Percentiles rank a stretch among this genome's conserved stretches.
phyloP scores from a whole-genome alignment of 805 yeast species.

The Wickerhamomyces rabaulensis region DNA sequence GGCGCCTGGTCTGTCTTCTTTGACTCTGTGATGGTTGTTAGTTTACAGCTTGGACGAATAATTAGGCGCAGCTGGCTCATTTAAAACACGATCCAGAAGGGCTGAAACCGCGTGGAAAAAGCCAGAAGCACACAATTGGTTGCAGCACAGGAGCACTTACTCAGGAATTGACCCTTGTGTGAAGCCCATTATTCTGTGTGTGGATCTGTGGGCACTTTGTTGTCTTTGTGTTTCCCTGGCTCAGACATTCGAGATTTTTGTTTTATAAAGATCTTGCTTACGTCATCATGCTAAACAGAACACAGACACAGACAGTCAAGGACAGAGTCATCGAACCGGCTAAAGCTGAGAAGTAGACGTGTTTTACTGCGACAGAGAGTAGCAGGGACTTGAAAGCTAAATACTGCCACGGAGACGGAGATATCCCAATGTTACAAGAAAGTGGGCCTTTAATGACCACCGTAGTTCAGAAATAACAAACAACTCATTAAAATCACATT shows the following conservation, averaged over 20 bases:
- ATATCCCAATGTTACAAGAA: too few species aligned
- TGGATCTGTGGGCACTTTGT: background rate
- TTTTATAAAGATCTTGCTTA: background rate
- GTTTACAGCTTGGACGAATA: slow-evolving; percentile 3
- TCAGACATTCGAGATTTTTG: background rate
- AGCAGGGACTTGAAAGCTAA: too few species aligned
- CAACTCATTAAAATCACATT: background rate
- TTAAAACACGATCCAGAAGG: background rate
- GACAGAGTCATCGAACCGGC: too few species aligned
- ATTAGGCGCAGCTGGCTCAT: background rate
- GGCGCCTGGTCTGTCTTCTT: slow-evolving; percentile 53
- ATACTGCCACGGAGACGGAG: too few species aligned
- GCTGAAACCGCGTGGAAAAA: background rate
- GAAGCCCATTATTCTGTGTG: slow-evolving; percentile 22
- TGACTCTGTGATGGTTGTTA: slow-evolving; percentile 33
- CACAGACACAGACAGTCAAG: too few species aligned
- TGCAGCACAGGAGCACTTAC: slow-evolving; percentile 28
- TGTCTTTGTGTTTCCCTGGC: background rate
- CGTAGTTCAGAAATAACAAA: background rate
- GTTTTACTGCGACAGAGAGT: too few species aligned
- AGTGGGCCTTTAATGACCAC: too few species aligned
- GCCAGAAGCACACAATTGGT: background rate
- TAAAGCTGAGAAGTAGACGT: too few species aligned
- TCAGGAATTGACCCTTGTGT: slow-evolving; percentile 64
- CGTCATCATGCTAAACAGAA: background rate